Base-by-base conservation (phyloP, 2,329 filamentous ascomycete species). In the Trichoderma gracile region DNA sequence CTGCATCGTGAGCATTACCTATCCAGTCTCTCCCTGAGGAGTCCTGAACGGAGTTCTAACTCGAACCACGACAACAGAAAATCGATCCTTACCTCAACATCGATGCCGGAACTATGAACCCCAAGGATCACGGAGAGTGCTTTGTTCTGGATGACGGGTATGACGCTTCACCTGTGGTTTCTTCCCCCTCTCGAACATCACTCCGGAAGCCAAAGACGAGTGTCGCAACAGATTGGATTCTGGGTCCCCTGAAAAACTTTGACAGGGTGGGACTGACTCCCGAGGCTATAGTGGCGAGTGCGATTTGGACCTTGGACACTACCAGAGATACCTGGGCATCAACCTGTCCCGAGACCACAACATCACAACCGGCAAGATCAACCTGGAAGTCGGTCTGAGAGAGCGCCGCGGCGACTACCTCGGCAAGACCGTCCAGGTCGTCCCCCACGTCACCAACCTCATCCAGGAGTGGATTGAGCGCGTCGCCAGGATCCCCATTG, bases 301-400 rank as follows among this genome's bases (percentile, higher is more conserved):
- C 17, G 83, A 85, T 70, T 73, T 85, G 14, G 84, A 86, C 70
- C 78, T 86, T 50, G 84, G 84, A 21, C 85, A 85, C 73, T 86
- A 85, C 70, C 82, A 85, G 71, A 73, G 81, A 66, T 96, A 96
- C 75, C 87, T 97, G 62, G 89, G 89, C 73, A 89, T 94, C 69
- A 91, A 89, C 63, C 83, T 98, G 67, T 92, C 87, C 9, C 84
- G 89, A 67, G 93, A 97, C 71, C 92, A 94, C 81, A 98, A 98
- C 78, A 96, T 99, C 78, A 99, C 95, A 3, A 97, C 94, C 6
- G 95, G 95, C 74, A 97, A 98, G 81, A 92, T 98, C 70, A 98
- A 97, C 79, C 84, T 92, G 73, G 87, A 90, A 72, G 93, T 97
- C 61, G 93, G 97, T 71, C 84, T 89, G 73, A 87, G 86, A 66